Conservation (phyloP, 192 early-diverging fungal species). For the Allomyces javanicus region DNA sequence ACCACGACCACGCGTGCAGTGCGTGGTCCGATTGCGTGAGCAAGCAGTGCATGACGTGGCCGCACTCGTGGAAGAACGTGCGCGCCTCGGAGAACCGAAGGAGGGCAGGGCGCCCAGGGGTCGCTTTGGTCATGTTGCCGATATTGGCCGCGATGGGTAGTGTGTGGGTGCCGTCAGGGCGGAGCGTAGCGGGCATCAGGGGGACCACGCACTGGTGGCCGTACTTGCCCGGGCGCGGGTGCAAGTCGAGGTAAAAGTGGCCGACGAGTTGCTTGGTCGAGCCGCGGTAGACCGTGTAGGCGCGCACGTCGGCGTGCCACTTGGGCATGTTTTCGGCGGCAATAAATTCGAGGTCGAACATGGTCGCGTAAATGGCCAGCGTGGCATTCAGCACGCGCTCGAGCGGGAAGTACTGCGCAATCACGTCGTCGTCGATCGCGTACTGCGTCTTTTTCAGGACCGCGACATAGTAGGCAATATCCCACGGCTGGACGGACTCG, state of each 20-base stretch:
- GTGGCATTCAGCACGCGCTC: not conserved
- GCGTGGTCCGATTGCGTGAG: not conserved
- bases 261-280: not conserved
- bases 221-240: not conserved
- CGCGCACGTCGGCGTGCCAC: not conserved
- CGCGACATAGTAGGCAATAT: not conserved
- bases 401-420: slow-evolving; percentile 3
- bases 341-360: not conserved
- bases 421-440: slow-evolving; percentile 1
- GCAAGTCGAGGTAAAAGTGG: not conserved
- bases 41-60: slow-evolving; percentile 5
- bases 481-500: not conserved
- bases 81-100: slow-evolving; percentile 1
- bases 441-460: slow-evolving; percentile 1
- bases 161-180: not conserved
- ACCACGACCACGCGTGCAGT: slow-evolving; percentile 4
- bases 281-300: not conserved
- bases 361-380: not conserved
- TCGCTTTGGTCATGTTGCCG: not conserved
- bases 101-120: not conserved
- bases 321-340: not conserved
- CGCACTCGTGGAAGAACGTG: slow-evolving; percentile 7
- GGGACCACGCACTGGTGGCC: slow-evolving; percentile 7
- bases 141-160: not conserved
- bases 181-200: not conserved